These are phyloP conservation scores for Phoma sp. DNA, from an alignment of 2,329 filamentous ascomycete species.

Conservation along the genomic window DNA sequence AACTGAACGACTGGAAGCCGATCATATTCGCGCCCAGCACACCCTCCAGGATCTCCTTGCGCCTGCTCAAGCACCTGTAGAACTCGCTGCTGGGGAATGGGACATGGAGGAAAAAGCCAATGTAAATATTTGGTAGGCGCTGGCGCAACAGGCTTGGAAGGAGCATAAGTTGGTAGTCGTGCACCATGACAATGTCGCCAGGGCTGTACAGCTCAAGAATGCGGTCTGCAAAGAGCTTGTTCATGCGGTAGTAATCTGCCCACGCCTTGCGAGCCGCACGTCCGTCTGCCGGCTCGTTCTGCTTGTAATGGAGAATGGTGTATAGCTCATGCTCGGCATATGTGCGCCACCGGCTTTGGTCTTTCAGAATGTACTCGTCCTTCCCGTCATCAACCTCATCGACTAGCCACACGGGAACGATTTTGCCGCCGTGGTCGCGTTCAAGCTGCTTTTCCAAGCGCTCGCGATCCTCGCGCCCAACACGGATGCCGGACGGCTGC, in stretches of 20 bases:
- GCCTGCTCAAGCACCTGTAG: constrained; percentile 82
- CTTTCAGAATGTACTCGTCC: constrained; percentile 73
- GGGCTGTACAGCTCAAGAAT: constrained; percentile 90
- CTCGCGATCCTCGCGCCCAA: constrained; percentile 72
- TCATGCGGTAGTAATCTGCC: constrained; percentile 93
- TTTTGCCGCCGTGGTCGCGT: constrained; percentile 75
- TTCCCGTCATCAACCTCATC: constrained; percentile 75
- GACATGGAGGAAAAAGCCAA: constrained; percentile 91
- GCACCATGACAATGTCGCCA: constrained; percentile 88
- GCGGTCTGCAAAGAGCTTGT: constrained; percentile 86
- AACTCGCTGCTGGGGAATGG: constrained; percentile 98
- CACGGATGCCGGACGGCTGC: constrained; percentile 70
- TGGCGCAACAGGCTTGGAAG: constrained; percentile 88
- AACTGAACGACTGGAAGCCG: constrained; percentile 94
- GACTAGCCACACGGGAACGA: constrained; percentile 86
- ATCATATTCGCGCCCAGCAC: constrained; percentile 91
- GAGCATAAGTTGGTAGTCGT: constrained; percentile 92
- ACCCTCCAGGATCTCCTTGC: constrained; percentile 89
- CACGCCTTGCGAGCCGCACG: constrained; percentile 81
- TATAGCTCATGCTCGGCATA: constrained; percentile 93
- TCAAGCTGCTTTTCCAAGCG: constrained; percentile 76
- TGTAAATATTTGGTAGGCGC: constrained; percentile 84
- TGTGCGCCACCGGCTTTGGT: constrained; percentile 84
- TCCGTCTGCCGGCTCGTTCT: constrained; percentile 87
- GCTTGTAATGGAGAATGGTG: constrained; percentile 94